Evolutionary conservation across 345 rosid genomes (phyloP).

Genomic region (Populus nigra): DNA sequence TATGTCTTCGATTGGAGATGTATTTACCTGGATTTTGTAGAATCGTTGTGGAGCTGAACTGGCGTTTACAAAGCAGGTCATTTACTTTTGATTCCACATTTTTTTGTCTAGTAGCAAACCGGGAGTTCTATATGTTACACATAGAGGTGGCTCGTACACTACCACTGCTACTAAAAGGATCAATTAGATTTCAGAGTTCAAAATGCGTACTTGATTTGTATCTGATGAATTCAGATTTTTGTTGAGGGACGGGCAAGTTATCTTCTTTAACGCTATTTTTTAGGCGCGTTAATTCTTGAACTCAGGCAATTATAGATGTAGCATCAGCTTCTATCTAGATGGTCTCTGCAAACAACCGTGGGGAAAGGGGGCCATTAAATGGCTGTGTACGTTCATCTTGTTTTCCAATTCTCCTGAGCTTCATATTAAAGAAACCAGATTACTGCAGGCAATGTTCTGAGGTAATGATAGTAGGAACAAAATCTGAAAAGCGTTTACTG

Average conservation of each 20-base stretch:
- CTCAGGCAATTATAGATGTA: not conserved
- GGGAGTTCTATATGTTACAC: constrained; percentile 5
- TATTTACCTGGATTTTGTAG: constrained; percentile 16
- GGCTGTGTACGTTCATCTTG: not conserved
- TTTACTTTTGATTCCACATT: constrained; percentile 12
- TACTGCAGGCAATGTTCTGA: too few relatives aligned
- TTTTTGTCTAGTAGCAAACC: not conserved
- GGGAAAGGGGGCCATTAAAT: not conserved
- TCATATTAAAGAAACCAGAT: too few relatives aligned
- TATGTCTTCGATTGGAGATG: constrained; percentile 17
- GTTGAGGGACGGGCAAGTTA: not conserved
- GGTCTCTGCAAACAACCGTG: not conserved
- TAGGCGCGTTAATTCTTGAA: not conserved
- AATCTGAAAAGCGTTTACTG: too few relatives aligned
- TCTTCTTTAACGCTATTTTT: not conserved
- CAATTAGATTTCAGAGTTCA: not conserved
- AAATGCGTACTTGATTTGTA: not conserved
- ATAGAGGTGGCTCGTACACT: not conserved
- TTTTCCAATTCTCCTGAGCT: too few relatives aligned
- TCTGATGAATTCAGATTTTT: not conserved
- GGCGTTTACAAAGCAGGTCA: constrained; percentile 17
- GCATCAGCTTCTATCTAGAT: not conserved
- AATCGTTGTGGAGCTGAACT: constrained; percentile 16
- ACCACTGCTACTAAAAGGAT: not conserved
- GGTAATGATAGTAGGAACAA: too few relatives aligned